These are phyloP conservation scores for Athelia psychrophila DNA, from an alignment of 1,284 basidiomycete genomes.

Conservation along the genomic window DNA sequence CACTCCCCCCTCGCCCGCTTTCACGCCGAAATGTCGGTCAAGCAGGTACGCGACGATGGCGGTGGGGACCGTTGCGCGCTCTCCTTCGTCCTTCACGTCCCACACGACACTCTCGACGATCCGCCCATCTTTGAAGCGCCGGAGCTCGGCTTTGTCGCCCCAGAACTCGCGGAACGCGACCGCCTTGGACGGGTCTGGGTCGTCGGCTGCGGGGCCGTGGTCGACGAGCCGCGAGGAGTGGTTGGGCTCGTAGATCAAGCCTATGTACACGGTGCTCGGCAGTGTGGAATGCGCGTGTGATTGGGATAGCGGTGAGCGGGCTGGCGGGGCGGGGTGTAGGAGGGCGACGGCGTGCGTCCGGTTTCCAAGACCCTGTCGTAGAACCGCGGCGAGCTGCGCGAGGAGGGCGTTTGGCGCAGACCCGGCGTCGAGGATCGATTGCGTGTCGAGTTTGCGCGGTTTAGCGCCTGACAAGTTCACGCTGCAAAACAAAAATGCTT, in stretches of 20 bases:
- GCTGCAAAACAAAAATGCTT: slow-evolving; percentile 34
- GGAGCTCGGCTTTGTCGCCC: slow-evolving; percentile 90
- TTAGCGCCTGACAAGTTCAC: slow-evolving; percentile 59
- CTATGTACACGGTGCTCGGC: slow-evolving; percentile 56
- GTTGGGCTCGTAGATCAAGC: slow-evolving; percentile 69
- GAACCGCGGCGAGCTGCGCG: slow-evolving; percentile 47
- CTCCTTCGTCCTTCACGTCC: slow-evolving; percentile 74
- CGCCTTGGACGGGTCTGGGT: slow-evolving; percentile 48
- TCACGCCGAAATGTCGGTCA: slow-evolving; percentile 69
- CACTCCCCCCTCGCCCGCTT: slow-evolving; percentile 39
- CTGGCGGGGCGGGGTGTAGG: slow-evolving; percentile 45
- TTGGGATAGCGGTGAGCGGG: slow-evolving; percentile 34
- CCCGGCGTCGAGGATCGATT: slow-evolving; percentile 57
- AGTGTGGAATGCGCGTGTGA: slow-evolving; percentile 50
- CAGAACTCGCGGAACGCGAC: slow-evolving; percentile 82
- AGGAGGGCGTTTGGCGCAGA: slow-evolving; percentile 56
- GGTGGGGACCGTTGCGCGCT: slow-evolving; percentile 76
- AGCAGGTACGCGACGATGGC: slow-evolving; percentile 79
- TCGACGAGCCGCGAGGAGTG: slow-evolving; percentile 84
- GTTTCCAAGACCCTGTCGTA: slow-evolving; percentile 70
- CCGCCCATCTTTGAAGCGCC: slow-evolving; percentile 96
- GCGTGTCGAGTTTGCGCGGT: slow-evolving; percentile 39
- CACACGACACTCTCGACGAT: slow-evolving; percentile 95
- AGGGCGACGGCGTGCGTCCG: slow-evolving; percentile 62
- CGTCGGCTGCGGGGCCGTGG: slow-evolving; percentile 79